Conservation (phyloP, 352 stramenopile species). For the Globisporangium polare region DNA sequence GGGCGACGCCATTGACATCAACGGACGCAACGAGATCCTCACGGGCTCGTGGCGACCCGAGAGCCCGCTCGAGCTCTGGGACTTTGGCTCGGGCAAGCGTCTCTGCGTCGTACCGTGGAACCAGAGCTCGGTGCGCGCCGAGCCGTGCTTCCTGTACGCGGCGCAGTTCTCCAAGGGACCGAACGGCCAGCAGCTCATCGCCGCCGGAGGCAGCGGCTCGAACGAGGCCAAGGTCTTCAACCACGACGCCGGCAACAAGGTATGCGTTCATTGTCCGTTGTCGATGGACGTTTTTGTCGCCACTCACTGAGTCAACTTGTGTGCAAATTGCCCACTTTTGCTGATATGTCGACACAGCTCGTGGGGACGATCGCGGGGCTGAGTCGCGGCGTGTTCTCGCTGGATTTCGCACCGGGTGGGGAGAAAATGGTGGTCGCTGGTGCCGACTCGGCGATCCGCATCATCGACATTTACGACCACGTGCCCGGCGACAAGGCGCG, state of each 20-base stretch:
- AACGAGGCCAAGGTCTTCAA: slow-evolving; percentile 93
- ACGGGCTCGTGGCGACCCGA: slow-evolving; percentile 90
- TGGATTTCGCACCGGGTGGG: slow-evolving; percentile 72
- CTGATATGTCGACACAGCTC: slow-evolving; percentile 21
- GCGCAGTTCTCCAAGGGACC: slow-evolving; percentile 82
- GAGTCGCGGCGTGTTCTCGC: slow-evolving; percentile 78
- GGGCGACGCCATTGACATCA: slow-evolving; percentile 76
- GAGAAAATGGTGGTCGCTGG: slow-evolving; percentile 86
- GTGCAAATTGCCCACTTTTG: not conserved
- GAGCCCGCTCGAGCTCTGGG: slow-evolving; percentile 89
- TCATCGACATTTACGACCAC: slow-evolving; percentile 87
- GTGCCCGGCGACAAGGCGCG: slow-evolving; percentile 60
- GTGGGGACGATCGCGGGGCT: slow-evolving; percentile 83
- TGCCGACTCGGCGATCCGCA: slow-evolving; percentile 82
- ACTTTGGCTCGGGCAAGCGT: slow-evolving; percentile 81
- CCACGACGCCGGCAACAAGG: slow-evolving; percentile 53
- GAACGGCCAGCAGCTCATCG: slow-evolving; percentile 61
- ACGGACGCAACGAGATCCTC: slow-evolving; percentile 69
- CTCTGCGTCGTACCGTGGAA: slow-evolving; percentile 83
- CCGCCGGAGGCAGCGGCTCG: slow-evolving; percentile 80
- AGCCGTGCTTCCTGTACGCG: slow-evolving; percentile 87
- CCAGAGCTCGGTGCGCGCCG: slow-evolving; percentile 66
- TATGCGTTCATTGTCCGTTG: slow-evolving; percentile 1
- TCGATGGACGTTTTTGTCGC: no score
- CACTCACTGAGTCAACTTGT: not conserved